A percentile compares a stretch with the other conserved stretches of the same genome.
Conservation (phyloP, 768 basidiomycete genomes). For the Pisolithus microcarpus region DNA sequence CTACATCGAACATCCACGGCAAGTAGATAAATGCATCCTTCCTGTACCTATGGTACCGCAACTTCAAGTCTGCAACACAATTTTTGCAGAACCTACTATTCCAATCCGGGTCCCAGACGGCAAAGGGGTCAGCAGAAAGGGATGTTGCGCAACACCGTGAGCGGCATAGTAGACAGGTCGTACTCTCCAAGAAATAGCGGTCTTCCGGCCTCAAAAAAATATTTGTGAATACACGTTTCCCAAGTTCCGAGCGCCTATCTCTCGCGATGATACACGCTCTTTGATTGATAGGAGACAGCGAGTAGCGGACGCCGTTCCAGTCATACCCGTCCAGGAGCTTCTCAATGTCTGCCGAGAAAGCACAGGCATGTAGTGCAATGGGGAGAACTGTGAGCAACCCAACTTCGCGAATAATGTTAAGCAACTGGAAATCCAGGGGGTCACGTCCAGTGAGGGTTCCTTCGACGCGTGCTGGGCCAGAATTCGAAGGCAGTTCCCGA, state of each 20-base stretch:
- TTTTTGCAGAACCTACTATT: background rate
- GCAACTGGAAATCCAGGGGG: conserved; percentile 10
- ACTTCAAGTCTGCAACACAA: background rate
- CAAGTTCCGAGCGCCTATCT: background rate
- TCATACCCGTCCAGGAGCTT: background rate
- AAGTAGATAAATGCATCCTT: background rate
- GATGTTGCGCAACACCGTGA: background rate
- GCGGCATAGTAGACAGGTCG: background rate
- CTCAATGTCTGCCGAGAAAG: background rate
- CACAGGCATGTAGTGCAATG: background rate
- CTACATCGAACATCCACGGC: background rate
- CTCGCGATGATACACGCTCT: background rate
- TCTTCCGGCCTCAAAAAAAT: background rate
- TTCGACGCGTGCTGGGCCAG: background rate
- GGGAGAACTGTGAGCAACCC: background rate
- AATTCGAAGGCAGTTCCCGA: background rate
- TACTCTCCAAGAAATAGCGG: background rate
- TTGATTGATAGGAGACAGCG: background rate
- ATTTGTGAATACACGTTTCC: background rate
- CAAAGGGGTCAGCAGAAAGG: background rate
- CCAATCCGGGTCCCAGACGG: background rate
- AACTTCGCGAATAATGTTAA: background rate
- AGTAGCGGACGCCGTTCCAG: background rate
- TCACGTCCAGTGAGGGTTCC: background rate
- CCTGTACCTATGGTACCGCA: background rate